phyloP scores from a whole-genome alignment of 208 protist genomes.

The Trypanosoma scelopori region DNA sequence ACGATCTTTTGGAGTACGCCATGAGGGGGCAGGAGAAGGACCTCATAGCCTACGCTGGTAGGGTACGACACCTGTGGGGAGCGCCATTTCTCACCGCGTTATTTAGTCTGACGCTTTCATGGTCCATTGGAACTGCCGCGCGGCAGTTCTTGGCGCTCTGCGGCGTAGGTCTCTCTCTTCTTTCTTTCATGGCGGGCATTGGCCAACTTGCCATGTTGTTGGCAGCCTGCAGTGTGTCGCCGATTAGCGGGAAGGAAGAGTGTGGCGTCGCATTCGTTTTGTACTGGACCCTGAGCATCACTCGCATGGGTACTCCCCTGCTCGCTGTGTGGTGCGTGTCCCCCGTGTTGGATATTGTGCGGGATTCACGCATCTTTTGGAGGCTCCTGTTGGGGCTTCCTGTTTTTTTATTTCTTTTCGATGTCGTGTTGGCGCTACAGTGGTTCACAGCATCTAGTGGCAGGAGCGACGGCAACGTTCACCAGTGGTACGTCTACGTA shows the following conservation, averaged over 20 bases:
- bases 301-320: conserved; percentile 45
- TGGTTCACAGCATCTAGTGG: no score
- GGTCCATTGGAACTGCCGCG: conserved; percentile 47
- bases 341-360: conserved; percentile 54
- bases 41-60: conserved; percentile 34
- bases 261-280: conserved; percentile 69
- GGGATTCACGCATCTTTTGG: conserved; percentile 35
- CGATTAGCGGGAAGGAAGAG: conserved; percentile 42
- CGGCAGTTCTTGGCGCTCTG: conserved; percentile 68
- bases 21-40: conserved; percentile 34
- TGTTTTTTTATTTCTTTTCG: conserved; percentile 23
- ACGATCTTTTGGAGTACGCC: conserved; percentile 36
- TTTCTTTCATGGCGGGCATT: conserved; percentile 47
- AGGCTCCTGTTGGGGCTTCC: conserved; percentile 40
- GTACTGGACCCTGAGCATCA: conserved; percentile 64
- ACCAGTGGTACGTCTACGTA: conserved; percentile 18
- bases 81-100: conserved; percentile 30
- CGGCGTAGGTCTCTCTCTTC: conserved; percentile 65
- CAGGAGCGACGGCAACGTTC: conserved; percentile 5
- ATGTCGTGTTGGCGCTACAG: conserved; percentile 25
- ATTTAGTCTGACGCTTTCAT: conserved; percentile 41
- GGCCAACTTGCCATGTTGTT: conserved; percentile 60
- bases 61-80: conserved; percentile 34
- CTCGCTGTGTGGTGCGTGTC: conserved; percentile 59
- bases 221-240: conserved; percentile 44